Base-by-base conservation (phyloP, 164 flowering plant genomes). In the Magnolia changhungtana region DNA sequence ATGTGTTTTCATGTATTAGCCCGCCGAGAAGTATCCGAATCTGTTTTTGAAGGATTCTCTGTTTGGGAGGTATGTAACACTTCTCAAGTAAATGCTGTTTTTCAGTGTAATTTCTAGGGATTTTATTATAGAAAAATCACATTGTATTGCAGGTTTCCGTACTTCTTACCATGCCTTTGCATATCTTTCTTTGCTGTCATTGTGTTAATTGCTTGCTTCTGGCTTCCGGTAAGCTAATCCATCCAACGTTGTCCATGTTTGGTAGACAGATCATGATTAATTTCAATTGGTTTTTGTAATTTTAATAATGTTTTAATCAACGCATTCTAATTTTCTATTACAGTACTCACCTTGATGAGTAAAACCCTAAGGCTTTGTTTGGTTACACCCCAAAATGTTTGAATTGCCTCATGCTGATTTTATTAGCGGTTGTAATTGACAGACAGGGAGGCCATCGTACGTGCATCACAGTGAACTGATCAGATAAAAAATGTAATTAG, bases 121-220 rank as follows among this genome's bases (percentile, higher is more conserved):
- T 23, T 10, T 4, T 63, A 8, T 21, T 29, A 7, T 20, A 24
- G 1, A 4, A 13, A 0, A 45, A 0, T 10, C 14, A 67, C 74
- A 49, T 58, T 74, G 13, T 45, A 14, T 71, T 72, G 65, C 71
- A 77, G 80, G 80, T 91, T 90, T 79, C 95, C 95, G 0, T 91
- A 88, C 81, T 82, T 89, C 58, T 76, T 91, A 67, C 93, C 95
- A 14, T 88, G 93, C 79, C 84, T 89, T 64, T 65, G 69, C 64
- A 86, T 84, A 71, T 89, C 95, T 24, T 3, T 82, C 31, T 80
- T 85, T 69, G 84, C 89, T 14, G 31, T 82, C 23, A 71, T 63
- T 68, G 90, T 85, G 63, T 58, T 69, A n/a, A 50, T 88, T 31
- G 74, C 73, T 68, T 77, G 82, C 18, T 74, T 80, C 72, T 87